Percentiles rank a stretch among this genome's conserved stretches.
These are phyloP conservation scores for Ceratocystis destructans DNA, from an alignment of 2,329 filamentous ascomycete genomes.

Conservation along the genomic window DNA sequence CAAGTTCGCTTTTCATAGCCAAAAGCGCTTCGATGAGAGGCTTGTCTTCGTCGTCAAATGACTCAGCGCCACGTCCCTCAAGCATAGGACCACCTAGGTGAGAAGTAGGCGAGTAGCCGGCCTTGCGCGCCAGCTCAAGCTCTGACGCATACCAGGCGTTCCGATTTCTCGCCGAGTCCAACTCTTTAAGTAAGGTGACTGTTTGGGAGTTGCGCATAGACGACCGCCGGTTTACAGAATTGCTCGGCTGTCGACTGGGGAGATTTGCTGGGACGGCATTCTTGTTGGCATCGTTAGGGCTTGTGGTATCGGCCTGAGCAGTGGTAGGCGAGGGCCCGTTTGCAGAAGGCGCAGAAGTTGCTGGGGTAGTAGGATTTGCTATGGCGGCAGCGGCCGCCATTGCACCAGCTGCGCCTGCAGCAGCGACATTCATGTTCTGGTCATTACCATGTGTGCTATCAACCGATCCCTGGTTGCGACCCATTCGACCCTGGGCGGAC, in stretches of 20 bases:
- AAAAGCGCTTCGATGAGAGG: constrained; percentile 84
- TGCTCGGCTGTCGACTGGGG: constrained; percentile 42
- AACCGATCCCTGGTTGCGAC: constrained; percentile 48
- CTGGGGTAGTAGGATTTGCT: constrained; percentile 6
- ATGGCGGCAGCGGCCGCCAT: constrained; percentile 11
- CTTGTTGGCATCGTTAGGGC: constrained; percentile 14
- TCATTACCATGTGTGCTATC: constrained; percentile 49
- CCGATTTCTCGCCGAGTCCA: constrained; percentile 69
- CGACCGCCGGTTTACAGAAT: constrained; percentile 45
- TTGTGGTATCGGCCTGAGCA: neutral
- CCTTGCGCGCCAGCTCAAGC: constrained; percentile 76
- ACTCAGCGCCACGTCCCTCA: constrained; percentile 62
- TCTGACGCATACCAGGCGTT: constrained; percentile 98
- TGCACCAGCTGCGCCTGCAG: constrained; percentile 31
- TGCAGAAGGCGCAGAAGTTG: constrained; percentile 10
- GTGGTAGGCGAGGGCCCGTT: constrained; percentile 12
- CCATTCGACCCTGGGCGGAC: constrained; percentile 16
- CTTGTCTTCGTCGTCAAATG: constrained; percentile 81
- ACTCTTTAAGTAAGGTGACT: constrained; percentile 67
- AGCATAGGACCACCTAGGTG: constrained; percentile 53
- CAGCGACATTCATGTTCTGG: constrained; percentile 32
- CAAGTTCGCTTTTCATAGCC: constrained; percentile 77
- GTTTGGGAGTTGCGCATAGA: constrained; percentile 51
- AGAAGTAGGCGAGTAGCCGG: constrained; percentile 65
- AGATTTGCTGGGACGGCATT: constrained; percentile 43